Base-by-base conservation (phyloP, 2,329 filamentous ascomycete genomes). In the Fusarium zealandicum region DNA sequence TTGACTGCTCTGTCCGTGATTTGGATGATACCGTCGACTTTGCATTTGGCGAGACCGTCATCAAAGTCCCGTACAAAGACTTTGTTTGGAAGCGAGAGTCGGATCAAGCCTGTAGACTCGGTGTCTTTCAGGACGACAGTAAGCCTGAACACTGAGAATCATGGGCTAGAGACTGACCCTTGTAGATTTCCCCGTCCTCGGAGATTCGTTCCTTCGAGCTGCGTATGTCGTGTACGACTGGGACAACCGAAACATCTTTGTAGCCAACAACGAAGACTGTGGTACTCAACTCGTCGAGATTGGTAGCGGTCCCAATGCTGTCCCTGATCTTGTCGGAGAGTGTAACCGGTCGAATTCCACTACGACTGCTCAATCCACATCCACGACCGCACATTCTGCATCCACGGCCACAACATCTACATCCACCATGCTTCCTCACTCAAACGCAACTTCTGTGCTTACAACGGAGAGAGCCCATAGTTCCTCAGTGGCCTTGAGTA, bases 21-120 rank as follows among this genome's bases (percentile, higher is more conserved):
- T 64, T 72, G 14, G 60, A 71, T 18, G 77, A 76, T 30, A 73
- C 69, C 2, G 60, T 82, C 53, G 73, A 79, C 61, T 82, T 80
- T 58, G 74, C 73, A 37, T 82, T 82, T 59, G 78, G 75, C 37
- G 73, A 75, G 17, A 66, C 68, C 22, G 65, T 67, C 20, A 76
- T 82, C 63, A 72, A 72, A n/a, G 78, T 82, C 11, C 62, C 74
- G 12, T 69, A 78, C 40, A 69, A 64, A 16, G 78, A 82, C 61
- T 77, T 82, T 32, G 72, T 80, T 43, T 76, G 73, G 74, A 61
- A 72, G 35, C 68, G 73, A 35, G 57, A 13, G 9, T 12, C 64
- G 5, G 43, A 66, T 22, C 57, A 54, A 25, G 54, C 64, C 20
- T 72, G 75, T 41, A 74, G 78, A 37, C 69, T 84, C 11, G 80